phyloP scores from a whole-genome alignment of 1,284 basidiomycete genomes.

The Trametes hirsuta region DNA sequence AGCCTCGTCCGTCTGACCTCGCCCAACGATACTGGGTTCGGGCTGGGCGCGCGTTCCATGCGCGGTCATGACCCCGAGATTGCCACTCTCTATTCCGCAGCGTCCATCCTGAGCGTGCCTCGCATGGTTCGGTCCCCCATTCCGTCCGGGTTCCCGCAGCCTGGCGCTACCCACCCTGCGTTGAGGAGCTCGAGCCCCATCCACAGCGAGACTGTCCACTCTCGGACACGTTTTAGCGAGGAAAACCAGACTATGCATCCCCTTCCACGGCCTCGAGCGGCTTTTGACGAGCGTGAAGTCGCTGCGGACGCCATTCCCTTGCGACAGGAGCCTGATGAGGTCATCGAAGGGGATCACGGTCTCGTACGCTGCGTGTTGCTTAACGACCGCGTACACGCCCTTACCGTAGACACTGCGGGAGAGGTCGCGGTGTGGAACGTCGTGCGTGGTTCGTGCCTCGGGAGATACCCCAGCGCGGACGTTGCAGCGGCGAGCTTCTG shows the following conservation, averaged over 20 bases:
- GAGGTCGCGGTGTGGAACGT: slow-evolving; percentile 95
- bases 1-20: slow-evolving; percentile 80
- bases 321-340: slow-evolving; percentile 62
- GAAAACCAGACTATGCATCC: slow-evolving; percentile 42
- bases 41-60: slow-evolving; percentile 28
- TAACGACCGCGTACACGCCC: slow-evolving; percentile 90
- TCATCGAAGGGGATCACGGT: slow-evolving; percentile 81
- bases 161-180: slow-evolving; percentile 21
- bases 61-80: slow-evolving; percentile 70
- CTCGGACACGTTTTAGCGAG: slow-evolving; percentile 32
- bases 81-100: slow-evolving; percentile 83
- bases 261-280: slow-evolving; percentile 49
- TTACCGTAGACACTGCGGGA: slow-evolving; percentile 88
- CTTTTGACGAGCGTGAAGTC: slow-evolving; percentile 82
- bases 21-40: slow-evolving; percentile 64
- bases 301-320: slow-evolving; percentile 79
- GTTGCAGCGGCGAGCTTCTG: slow-evolving; percentile 54
- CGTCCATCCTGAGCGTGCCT: slow-evolving; percentile 75
- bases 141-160: slow-evolving; percentile 33
- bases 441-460: slow-evolving; percentile 77
- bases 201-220: slow-evolving; percentile 30
- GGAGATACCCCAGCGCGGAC: slow-evolving; percentile 68
- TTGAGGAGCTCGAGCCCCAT: slow-evolving; percentile 36
- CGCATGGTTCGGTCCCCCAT: slow-evolving; percentile 41
- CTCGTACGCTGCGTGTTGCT: slow-evolving; percentile 83